These are phyloP conservation scores for Trichosporon sp. DNA, from an alignment of 1,284 basidiomycete species.

Conservation along the genomic window DNA sequence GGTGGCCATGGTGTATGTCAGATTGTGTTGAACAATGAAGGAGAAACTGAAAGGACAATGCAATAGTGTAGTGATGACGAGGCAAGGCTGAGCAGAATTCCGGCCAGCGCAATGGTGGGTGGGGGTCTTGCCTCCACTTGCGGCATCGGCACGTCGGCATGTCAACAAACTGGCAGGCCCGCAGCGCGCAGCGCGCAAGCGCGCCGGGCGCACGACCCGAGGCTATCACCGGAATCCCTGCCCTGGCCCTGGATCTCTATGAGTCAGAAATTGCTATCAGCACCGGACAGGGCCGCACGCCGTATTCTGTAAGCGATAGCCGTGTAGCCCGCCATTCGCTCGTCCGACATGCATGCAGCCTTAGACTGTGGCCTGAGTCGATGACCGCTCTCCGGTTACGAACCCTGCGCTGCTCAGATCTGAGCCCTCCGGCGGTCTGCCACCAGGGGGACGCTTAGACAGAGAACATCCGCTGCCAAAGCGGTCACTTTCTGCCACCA, in stretches of 20 bases:
- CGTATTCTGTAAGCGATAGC: not conserved
- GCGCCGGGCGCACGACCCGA: not conserved
- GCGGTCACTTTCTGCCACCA: not conserved
- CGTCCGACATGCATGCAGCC: too few relatives aligned
- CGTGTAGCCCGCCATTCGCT: not conserved
- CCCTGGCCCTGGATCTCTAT: not conserved
- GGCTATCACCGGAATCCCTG: not conserved
- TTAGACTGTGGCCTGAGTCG: too few relatives aligned
- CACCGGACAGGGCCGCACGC: too few relatives aligned
- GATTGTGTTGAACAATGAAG: not conserved
- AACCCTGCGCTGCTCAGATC: too few relatives aligned
- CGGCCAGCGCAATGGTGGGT: too few relatives aligned
- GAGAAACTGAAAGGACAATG: not conserved
- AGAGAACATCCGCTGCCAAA: not conserved
- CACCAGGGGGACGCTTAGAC: too few relatives aligned
- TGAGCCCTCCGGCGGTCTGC: too few relatives aligned
- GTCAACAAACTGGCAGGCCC: not conserved
- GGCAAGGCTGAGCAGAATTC: not conserved
- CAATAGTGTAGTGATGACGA: not conserved
- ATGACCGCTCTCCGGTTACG: too few relatives aligned
- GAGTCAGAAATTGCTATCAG: not conserved
- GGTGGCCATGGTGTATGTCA: conserved; percentile 6
- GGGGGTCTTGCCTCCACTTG: not conserved
- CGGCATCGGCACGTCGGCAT: not conserved
- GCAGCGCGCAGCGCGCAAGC: too few relatives aligned